Evolutionary conservation across 208 protist genomes (phyloP).

Genomic region (Acanthamoeba triangularis): DNA sequence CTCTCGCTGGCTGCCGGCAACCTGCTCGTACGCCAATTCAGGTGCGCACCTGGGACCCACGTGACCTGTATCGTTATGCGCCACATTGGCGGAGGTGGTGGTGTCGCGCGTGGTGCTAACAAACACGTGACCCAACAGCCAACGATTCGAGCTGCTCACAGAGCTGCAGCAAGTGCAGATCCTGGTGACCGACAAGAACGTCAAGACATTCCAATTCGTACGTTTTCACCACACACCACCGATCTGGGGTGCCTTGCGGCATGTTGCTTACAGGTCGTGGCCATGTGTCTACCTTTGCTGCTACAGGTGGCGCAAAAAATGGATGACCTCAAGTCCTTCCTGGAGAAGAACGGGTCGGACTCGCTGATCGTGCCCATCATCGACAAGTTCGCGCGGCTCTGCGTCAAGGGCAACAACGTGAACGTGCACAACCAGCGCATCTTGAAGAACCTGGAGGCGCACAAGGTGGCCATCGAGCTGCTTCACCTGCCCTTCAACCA

Average conservation of each 20-base stretch:
- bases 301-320: slow-evolving; percentile 1
- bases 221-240: no score
- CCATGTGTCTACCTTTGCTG: not conserved
- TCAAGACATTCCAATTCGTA: slow-evolving; percentile 63
- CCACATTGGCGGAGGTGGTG: no score
- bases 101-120: not conserved
- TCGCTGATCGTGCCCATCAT: slow-evolving; percentile 11
- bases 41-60: not conserved
- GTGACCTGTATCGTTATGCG: not conserved
- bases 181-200: slow-evolving; percentile 58
- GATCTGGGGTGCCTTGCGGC: no score
- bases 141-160: slow-evolving; percentile 51
- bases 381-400: slow-evolving; percentile 18
- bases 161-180: slow-evolving; percentile 64
- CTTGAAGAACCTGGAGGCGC: slow-evolving; percentile 53
- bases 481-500: slow-evolving; percentile 66
- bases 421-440: slow-evolving; percentile 73
- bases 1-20: slow-evolving; percentile 57
- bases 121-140: not conserved
- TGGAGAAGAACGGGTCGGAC: not conserved
- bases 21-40: slow-evolving; percentile 70
- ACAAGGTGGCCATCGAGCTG: slow-evolving; percentile 31
- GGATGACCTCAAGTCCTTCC: not conserved
- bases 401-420: slow-evolving; percentile 20
- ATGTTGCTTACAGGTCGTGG: not conserved